A percentile compares a stretch with the other conserved stretches of the same genome.
phyloP scores from a whole-genome alignment of 352 stramenopile genomes.

The Pythium phragmitis region DNA sequence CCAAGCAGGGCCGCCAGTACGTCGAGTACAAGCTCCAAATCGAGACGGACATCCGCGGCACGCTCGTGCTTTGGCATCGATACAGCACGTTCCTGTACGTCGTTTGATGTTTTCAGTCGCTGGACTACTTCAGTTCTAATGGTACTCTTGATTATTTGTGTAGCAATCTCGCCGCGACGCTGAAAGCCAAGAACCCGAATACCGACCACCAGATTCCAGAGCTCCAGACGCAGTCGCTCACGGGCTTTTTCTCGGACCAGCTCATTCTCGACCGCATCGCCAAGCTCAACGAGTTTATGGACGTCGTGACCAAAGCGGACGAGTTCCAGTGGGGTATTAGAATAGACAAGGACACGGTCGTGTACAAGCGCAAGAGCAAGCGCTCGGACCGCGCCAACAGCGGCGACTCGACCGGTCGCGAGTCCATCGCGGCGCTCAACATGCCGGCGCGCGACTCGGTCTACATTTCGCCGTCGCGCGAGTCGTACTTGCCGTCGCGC shows the following conservation, averaged over 20 bases:
- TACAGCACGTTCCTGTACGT: slow-evolving; percentile 88
- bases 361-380: slow-evolving; percentile 89
- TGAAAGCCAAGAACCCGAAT: slow-evolving; percentile 79
- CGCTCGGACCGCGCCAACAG: slow-evolving; percentile 67
- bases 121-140: slow-evolving; percentile 1
- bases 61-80: slow-evolving; percentile 84
- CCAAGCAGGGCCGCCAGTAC: slow-evolving; percentile 83
- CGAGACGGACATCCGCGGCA: slow-evolving; percentile 85
- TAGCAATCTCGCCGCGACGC: slow-evolving; percentile 73
- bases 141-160: neutral
- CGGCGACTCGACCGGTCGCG: slow-evolving; percentile 42
- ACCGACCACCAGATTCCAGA: slow-evolving; percentile 75
- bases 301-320: slow-evolving; percentile 80
- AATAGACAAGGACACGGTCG: slow-evolving; percentile 89
- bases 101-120: neutral
- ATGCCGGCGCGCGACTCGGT: slow-evolving; percentile 71
- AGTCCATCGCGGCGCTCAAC: slow-evolving; percentile 80
- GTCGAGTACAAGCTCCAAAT: slow-evolving; percentile 89
- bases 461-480: slow-evolving; percentile 41
- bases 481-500: slow-evolving; percentile 56
- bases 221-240: slow-evolving; percentile 82
- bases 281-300: slow-evolving; percentile 86
- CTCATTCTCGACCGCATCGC: slow-evolving; percentile 85
- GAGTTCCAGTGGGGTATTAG: slow-evolving; percentile 89
- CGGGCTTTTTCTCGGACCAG: slow-evolving; percentile 81